Conservation (phyloP, 2,329 filamentous ascomycete genomes). For the Microcyclosporella mali region DNA sequence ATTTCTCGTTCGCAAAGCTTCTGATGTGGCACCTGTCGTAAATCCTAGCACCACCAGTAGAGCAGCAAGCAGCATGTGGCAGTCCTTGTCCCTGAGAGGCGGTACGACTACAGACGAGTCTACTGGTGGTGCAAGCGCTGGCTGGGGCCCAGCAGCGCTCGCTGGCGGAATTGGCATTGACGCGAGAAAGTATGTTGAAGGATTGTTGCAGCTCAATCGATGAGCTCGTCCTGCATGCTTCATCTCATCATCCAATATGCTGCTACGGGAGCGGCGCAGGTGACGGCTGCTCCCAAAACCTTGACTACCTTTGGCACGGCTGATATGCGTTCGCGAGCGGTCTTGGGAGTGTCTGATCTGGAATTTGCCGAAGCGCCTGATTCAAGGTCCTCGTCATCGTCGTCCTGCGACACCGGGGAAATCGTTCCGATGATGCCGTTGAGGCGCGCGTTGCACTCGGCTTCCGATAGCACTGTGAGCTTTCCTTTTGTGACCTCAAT, state of each 20-base stretch:
- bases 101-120: slow-evolving; percentile 16
- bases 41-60: slow-evolving; percentile 11
- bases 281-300: neutral
- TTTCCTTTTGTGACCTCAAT: slow-evolving; percentile 1
- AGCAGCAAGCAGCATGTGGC: slow-evolving; percentile 28
- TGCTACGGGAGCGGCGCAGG: slow-evolving; percentile 3
- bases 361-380: no score
- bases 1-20: slow-evolving; percentile 36
- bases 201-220: slow-evolving; percentile 58
- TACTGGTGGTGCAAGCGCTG: slow-evolving; percentile 19
- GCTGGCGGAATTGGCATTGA: slow-evolving; percentile 71
- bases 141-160: slow-evolving; percentile 44
- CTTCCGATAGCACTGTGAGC: slow-evolving; percentile 1
- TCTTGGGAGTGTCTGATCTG: no score
- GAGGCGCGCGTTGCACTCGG: slow-evolving; percentile 1
- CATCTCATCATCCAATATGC: slow-evolving; percentile 5
- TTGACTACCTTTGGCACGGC: neutral
- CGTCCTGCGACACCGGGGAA: neutral
- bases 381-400: neutral
- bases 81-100: slow-evolving; percentile 18
- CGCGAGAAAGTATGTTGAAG: slow-evolving; percentile 68
- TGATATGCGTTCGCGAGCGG: neutral
- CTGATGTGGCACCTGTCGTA: slow-evolving; percentile 4
- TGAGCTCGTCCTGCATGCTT: slow-evolving; percentile 16
- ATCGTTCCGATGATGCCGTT: neutral